Base-by-base conservation (phyloP, 2,329 filamentous ascomycete species). In the Trichoderma sp. region DNA sequence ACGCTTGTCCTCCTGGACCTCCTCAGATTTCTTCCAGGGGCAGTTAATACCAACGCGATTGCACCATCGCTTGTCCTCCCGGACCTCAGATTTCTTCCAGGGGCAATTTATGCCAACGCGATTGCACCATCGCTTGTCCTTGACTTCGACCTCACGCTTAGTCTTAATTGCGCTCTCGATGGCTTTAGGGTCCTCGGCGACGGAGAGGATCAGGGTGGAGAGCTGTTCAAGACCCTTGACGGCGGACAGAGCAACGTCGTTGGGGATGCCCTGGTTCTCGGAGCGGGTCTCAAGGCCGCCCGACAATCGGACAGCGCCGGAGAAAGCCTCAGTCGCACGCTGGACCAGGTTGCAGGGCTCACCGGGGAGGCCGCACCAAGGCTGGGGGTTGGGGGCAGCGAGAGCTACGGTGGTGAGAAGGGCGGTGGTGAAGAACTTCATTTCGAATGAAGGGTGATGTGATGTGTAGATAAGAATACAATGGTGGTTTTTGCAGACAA, bases 201-300 rank as follows among this genome's bases (percentile, higher is more conserved):
- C 70, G 56, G 76, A 72, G 57, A 80, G 76, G 53, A 80, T 71
- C 64, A 80, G 60, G 65, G 73, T 71, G 70, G 79, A 78, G 50
- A 83, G 79, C 67, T 81, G 76, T 72, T 78, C 73, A 70, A 81
- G 65, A 69, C 78, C 74, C 67, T 78, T 75, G 70, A 78, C 76
- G 72, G 80, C 80, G 66, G 78, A 70, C 74, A 76, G 78, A 67
- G 80, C 78, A 63, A 76, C 73, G 35, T 76, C 76, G 68, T 76
- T 76, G 69, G 78, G 75, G 70, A 78, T 74, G 73, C 77, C 75
- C 71, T 39, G 73, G 72, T 42, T 72, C 32, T 39, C 45, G 27
- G 68, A 66, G 53, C 78, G 78, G 32, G 73, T 69, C 39, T 72
- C 56, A 52, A 78, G 67, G 25, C 72, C 73, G 25, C 72, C 73